Conservation (phyloP, 2,329 filamentous ascomycete genomes). For the Penicillium sp. region DNA sequence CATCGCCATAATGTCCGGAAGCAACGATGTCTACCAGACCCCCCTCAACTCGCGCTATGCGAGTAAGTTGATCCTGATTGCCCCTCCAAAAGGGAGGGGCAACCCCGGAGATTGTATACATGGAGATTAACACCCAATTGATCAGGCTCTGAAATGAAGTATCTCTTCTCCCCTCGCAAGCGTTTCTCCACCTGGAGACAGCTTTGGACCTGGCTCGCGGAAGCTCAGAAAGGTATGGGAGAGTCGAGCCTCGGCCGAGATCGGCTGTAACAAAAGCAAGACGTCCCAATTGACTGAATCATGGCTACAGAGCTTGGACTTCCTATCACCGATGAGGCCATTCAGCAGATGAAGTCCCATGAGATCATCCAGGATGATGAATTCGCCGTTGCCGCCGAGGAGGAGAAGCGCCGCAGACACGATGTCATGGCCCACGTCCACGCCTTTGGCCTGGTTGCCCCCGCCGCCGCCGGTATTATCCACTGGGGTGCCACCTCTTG, state of each 20-base stretch:
- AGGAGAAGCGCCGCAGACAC: conserved; percentile 72
- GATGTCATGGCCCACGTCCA: conserved; percentile 68
- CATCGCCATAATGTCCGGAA: conserved; percentile 38
- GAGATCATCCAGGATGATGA: conserved; percentile 74
- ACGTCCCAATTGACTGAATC: conserved; percentile 26
- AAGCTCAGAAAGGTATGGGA: conserved; percentile 63
- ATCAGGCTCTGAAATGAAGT: conserved; percentile 64
- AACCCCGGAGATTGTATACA: conserved; percentile 9
- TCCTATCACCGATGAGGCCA: conserved; percentile 68
- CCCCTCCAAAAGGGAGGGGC: conserved; percentile 14
- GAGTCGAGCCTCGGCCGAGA: conserved; percentile 12
- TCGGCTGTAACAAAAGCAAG: conserved; percentile 11
- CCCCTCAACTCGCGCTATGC: conserved; percentile 71
- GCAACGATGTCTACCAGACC: conserved; percentile 62
- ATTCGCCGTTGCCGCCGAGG: conserved; percentile 70
- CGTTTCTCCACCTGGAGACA: conserved; percentile 77
- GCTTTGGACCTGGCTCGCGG: conserved; percentile 81
- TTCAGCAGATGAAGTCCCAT: conserved; percentile 73
- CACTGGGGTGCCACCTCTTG: conserved; percentile 67
- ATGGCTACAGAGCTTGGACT: conserved; percentile 65
- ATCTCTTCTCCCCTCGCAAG: conserved; percentile 74
- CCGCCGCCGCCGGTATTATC: conserved; percentile 78
- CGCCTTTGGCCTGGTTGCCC: conserved; percentile 70
- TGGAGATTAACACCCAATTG: conserved; percentile 20
- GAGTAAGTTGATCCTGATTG: conserved; percentile 43